Base-by-base conservation (phyloP, 1,139 yeast species). In the Sporopachydermia cereana region DNA sequence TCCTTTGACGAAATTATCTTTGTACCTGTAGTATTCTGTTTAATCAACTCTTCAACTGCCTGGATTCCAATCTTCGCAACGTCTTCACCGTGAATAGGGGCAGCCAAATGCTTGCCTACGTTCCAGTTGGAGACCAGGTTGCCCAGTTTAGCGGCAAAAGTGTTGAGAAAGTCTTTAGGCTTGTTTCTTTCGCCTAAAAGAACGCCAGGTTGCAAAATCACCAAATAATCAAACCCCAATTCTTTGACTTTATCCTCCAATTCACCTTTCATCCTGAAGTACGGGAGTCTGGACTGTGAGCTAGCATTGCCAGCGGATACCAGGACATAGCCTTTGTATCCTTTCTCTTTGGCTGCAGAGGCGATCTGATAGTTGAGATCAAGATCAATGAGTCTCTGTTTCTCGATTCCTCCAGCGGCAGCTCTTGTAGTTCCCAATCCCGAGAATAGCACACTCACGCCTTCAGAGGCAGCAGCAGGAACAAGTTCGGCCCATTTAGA, bases 371-470 rank as follows among this genome's bases (percentile, higher is more conserved):
- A 61, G 56, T 83, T 84, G 51, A 78, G 64, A 43, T 83, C 93
- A 53, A 78, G 74, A 55, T 85, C 95, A 50, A 84, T 77, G 51
- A 69, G 67, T 51, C 70, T 69, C 61, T 84, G 88, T 21, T 76
- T 71, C 24, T 73, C 83, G 2, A 77, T 66, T 1, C 79, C 67
- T n/a, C 91, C 91, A 2, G 88, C 94, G 17, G 64, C 69, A 1
- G 74, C 79, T 45, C 72, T 68, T 1, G 94, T 84, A 16, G 95
- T 82, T n/a, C 88, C 94, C 53, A 85, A 72, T 0, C 79, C 76
- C 1, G 84, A 74, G 51, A 79, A 72, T 48, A 76, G 68, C 1
- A 68, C 59, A 24, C 59, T 59, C 3, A 41, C 24, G 14, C 12
- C 7, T 9, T 30, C 4, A 49, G 44, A 2, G 36, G 34, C 4